Evolutionary conservation across 306 rosid species (phyloP), one percentile per base, ranked within the genome.

Genomic region (Hippophae tibetana): DNA sequence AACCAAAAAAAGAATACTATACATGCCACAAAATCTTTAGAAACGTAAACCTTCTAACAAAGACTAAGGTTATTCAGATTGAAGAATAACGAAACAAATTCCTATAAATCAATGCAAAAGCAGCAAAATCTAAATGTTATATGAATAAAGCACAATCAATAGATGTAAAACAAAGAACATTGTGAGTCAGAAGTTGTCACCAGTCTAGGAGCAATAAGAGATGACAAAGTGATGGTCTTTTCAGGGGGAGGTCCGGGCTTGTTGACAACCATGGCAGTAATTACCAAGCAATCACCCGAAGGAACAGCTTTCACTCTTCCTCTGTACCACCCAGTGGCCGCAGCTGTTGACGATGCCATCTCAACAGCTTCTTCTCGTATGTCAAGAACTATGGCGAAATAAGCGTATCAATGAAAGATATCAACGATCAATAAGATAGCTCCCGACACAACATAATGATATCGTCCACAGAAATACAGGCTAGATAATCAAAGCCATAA

Each of bases 231-330:
- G 60, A 88, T 74, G 43, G 84, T 67, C 74, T 86, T 93, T 47
- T 93, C 99, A 9, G 97, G 99, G 49, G 90, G 86, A 12, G 87
- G 95, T 47, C 99, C 95, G 40, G 90, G 79, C 78, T 81, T 92
- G 72, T 71, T 73, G 62, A 86, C 83, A 9, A 87, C 67, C 61
- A 92, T 69, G 8, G 99, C 96, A 62, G 83, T 74, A 67, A 88
- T 76, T 18, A 88, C 95, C 74, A 92, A 52, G 74, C 95, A 85
- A 56, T 92, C 97, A 65, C 99, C 99, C 2, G 99, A 92, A 31
- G 96, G 69, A 70, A 88, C 94, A 5, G 90, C 88, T 68, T 92
- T 92, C 71, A 92, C 99, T 62, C 79, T 86, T 63, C 90, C 99
- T 74, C 68, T 85, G 83, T 83, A 86, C 99, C 99, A 92, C 47